These are phyloP conservation scores for Rheum nobile DNA, from an alignment of 148 eudicot genomes.

Conservation along the genomic window DNA sequence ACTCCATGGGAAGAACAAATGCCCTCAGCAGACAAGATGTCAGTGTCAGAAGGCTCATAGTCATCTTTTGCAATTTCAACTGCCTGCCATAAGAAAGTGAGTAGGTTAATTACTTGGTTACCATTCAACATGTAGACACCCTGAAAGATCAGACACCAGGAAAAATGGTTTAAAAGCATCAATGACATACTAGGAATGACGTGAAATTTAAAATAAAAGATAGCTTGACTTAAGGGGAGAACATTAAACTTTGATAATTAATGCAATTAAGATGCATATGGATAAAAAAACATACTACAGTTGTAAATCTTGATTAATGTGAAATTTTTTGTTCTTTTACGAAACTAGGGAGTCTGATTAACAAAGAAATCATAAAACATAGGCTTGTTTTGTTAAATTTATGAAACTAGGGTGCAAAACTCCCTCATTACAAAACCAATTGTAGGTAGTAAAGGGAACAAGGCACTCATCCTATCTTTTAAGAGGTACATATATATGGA, in stretches of 20 bases:
- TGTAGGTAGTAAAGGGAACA: not conserved
- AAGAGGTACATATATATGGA: not conserved
- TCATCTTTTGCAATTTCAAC: constrained; percentile 50
- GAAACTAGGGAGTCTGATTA: not conserved
- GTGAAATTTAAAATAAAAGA: not conserved
- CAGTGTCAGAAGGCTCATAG: constrained; percentile 68
- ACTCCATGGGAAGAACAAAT: constrained; percentile 42
- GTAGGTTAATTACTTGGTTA: not conserved
- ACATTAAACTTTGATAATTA: not conserved
- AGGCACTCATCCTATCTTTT: not conserved
- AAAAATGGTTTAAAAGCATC: not conserved
- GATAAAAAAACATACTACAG: not conserved
- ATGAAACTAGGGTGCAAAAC: not conserved
- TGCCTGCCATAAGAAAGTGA: constrained; percentile 33
- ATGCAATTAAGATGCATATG: not conserved
- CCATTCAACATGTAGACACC: not conserved
- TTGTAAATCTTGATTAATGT: not conserved
- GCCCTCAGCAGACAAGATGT: constrained; percentile 55
- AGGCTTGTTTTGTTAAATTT: not conserved
- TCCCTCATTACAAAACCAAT: not conserved
- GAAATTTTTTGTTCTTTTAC: not conserved
- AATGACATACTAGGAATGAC: not conserved
- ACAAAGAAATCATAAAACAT: not conserved
- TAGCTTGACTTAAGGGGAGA: not conserved
- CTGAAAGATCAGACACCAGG: not conserved